Conservation (phyloP, 208 protist genomes). For the Herpetomonas samuelpessoai region DNA sequence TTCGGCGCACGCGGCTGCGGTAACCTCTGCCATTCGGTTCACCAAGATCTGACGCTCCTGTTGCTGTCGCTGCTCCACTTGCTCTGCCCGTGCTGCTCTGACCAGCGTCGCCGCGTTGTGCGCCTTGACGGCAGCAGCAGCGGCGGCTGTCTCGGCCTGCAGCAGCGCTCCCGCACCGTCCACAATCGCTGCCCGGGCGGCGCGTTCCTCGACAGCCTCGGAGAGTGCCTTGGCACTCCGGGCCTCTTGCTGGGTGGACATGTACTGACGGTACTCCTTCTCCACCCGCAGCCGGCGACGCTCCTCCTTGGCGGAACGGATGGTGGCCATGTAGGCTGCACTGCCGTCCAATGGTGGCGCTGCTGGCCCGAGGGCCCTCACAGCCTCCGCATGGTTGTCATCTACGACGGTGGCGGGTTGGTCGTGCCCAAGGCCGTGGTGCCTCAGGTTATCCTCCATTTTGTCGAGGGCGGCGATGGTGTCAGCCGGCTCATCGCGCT, state of each 20-base stretch:
- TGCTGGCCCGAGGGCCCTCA: background rate
- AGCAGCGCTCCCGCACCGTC: conserved; percentile 31
- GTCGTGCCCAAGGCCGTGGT: conserved; percentile 47
- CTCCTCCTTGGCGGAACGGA: conserved; percentile 53
- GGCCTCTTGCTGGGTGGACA: conserved; percentile 38
- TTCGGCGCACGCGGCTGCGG: background rate
- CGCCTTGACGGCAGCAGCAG: conserved; percentile 10
- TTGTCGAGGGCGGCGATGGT: conserved; percentile 44
- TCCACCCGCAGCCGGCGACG: conserved; percentile 46
- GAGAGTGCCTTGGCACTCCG: conserved; percentile 27
- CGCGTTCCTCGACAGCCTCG: conserved; percentile 11
- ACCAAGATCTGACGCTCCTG: conserved; percentile 12
- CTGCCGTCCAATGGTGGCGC: conserved; percentile 4
- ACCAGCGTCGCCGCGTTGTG: conserved; percentile 6
- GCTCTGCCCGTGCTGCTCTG: conserved; percentile 6
- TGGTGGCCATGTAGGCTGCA: conserved; percentile 50
- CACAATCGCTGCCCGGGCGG: conserved; percentile 23
- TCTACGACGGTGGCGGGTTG: conserved; percentile 6
- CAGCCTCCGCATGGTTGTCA: background rate
- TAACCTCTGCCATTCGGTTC: conserved; percentile 4
- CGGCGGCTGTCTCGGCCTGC: conserved; percentile 19
- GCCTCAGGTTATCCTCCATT: conserved; percentile 81
- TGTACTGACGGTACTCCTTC: conserved; percentile 52
- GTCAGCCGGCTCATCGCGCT: conserved; percentile 23
- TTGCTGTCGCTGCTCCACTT: conserved; percentile 11